A percentile compares a stretch with the other conserved stretches of the same genome.
Evolutionary conservation across 306 rosid species (phyloP).

Genomic region (Cucurbita pepo): DNA sequence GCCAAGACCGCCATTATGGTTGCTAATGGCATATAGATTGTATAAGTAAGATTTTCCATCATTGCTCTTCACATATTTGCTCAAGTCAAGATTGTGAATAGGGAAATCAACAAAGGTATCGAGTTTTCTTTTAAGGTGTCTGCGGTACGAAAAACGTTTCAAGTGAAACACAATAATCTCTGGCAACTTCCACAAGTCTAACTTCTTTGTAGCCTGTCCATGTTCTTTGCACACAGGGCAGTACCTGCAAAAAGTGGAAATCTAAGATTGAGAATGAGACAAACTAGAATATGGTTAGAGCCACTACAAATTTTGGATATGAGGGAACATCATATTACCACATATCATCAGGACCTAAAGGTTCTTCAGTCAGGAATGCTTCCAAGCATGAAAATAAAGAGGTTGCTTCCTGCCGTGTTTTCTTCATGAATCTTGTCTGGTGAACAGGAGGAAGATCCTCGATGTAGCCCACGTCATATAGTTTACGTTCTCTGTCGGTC

Average conservation of each 20-base stretch:
- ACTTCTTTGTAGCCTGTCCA: slow-evolving; percentile 92
- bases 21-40: slow-evolving; percentile 86
- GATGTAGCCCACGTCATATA: slow-evolving; percentile 65
- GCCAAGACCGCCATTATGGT: slow-evolving; percentile 95
- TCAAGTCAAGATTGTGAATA: slow-evolving; percentile 79
- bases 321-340: slow-evolving; percentile 34
- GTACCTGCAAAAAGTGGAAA: slow-evolving; percentile 38
- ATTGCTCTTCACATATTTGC: slow-evolving; percentile 67
- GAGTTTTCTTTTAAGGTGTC: slow-evolving; percentile 86
- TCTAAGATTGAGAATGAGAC: background rate
- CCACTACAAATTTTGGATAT: background rate
- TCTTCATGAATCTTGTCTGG: slow-evolving; percentile 61
- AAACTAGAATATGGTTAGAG: slow-evolving; percentile 2
- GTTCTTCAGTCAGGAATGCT: slow-evolving; percentile 93
- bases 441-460: slow-evolving; percentile 90
- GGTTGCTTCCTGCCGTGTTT: slow-evolving; percentile 82
- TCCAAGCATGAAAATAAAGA: slow-evolving; percentile 96
- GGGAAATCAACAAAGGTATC: slow-evolving; percentile 93
- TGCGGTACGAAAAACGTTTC: slow-evolving; percentile 90
- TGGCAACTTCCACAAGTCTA: slow-evolving; percentile 95
- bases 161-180: slow-evolving; percentile 93
- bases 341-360: slow-evolving; percentile 97
- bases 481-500: slow-evolving; percentile 52
- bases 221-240: slow-evolving; percentile 97
- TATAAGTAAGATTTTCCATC: slow-evolving; percentile 56